Conservation (phyloP, 352 stramenopile species). For the Globisporangium paddicum region DNA sequence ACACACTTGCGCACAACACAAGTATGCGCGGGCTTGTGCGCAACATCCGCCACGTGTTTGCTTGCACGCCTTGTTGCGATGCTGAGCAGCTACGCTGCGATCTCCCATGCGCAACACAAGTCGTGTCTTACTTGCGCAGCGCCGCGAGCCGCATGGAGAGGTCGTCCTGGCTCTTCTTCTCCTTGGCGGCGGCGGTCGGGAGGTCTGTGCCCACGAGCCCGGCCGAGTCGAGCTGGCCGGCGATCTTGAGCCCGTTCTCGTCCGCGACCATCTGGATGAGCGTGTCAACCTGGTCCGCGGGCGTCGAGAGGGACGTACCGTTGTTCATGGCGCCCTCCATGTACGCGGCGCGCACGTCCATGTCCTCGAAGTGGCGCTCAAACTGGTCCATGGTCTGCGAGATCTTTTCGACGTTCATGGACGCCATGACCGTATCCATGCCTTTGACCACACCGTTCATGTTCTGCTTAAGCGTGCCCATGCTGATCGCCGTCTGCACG, state of each 20-base stretch:
- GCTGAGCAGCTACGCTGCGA: too few species aligned
- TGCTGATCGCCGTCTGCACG: constrained; percentile 96
- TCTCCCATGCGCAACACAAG: too few species aligned
- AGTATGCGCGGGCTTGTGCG: too few species aligned
- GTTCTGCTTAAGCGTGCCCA: constrained; percentile 91
- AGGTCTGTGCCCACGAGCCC: constrained; percentile 82
- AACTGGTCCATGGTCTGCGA: constrained; percentile 98
- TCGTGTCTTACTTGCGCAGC: constrained; percentile 44
- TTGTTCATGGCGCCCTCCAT: constrained; percentile 98
- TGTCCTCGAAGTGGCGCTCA: constrained; percentile 98
- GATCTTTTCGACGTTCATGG: constrained; percentile 98
- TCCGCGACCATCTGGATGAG: constrained; percentile 98
- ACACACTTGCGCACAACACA: not conserved
- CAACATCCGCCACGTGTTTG: too few species aligned
- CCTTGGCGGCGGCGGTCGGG: constrained; percentile 56
- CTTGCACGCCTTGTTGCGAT: too few species aligned
- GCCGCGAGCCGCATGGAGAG: constrained; percentile 79
- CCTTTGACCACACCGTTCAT: constrained; percentile 97
- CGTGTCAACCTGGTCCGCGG: constrained; percentile 96
- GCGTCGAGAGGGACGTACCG: constrained; percentile 93
- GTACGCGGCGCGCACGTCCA: constrained; percentile 97
- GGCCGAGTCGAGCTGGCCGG: constrained; percentile 91
- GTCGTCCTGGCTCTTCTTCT: constrained; percentile 82
- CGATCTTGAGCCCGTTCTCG: constrained; percentile 95
- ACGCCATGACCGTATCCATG: constrained; percentile 95